Base-by-base conservation (phyloP, 2,329 filamentous ascomycete genomes). In the Cercospora brassicicola region DNA sequence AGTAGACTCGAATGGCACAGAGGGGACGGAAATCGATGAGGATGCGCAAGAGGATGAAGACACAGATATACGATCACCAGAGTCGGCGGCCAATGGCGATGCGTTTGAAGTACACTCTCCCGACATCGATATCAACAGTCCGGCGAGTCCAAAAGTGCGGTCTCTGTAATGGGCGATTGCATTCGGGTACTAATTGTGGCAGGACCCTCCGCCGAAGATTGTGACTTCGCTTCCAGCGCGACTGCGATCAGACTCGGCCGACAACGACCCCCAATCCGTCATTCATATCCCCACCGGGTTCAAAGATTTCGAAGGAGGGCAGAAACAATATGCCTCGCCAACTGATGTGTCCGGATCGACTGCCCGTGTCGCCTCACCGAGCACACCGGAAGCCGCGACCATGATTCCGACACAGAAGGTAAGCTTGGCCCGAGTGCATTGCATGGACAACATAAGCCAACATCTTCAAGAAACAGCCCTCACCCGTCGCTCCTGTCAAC, bases 271-370 rank as follows among this genome's bases (percentile, higher is more conserved):
- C 26, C 86, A 92, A 63, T 97, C 94, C 1, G 94, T 96, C 64
- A 97, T 97, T 73, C 94, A 97, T 83, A 92, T 92, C 15, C 93
- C 94, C 0, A 86, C 92, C 71, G 92, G 90, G 69, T 97, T 95
- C 79, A 86, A 88, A 65, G 87, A 87, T 73, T 96, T 95, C 87
- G 92, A 72, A 33, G 65, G 45, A 18, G 65, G 48, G n/a, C 56
- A 66, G 15, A 60, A 39, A 30, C 63, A 68, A 59, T 60, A 66
- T 23, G 71, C 75, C 15, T 66, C 67, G 55, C 65, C 71, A 20
- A 67, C 70, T 9, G 70, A 73, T 42, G 64, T 65, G 18, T 76
- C 73, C 9, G 72, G 74, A 36, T 60, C 66, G 13, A 75, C 74
- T 9, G 72, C 69, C 36, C 61, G 67, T 30, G 45, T 82, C 33